Evolutionary conservation across 2,329 filamentous ascomycete species (phyloP), one percentile per base, ranked within the genome.

Genomic region (Aspergillus texensis): DNA sequence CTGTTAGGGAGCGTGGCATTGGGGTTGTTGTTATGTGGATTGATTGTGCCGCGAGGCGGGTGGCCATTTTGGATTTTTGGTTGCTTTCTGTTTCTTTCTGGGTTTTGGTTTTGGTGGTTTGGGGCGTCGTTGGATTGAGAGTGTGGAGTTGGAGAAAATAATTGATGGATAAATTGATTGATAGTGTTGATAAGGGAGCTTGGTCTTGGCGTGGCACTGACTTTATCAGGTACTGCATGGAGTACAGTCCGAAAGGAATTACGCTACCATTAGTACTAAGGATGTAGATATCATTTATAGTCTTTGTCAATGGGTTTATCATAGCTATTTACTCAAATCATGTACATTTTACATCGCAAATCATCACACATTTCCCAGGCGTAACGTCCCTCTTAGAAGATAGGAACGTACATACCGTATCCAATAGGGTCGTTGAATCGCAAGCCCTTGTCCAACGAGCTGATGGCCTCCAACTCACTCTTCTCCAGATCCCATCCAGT

Each of bases 341-440:
- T 52, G n/a, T 52, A 52, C 48, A 52, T 52, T 32, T 52, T 52
- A 26, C 19, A 32, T 32, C 10, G 28, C 48, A n/a, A 32, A 32
- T 52, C 48, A 52, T 32, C 48, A 52, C 26, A 21, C 16, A n/a
- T 52, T 9, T n/a, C 19, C n/a, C 48, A 11, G 26, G 39, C 6
- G 34, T 14, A 36, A 16, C 34, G 34, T 41, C 39, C 36, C 1
- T 10, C 16, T n/a, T 83, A 86, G 70, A 86, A 87, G 70, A 86
- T 86, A 58, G 83, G 82, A 59, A 84, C 75, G 41, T 74, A 69
- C 50, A 84, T 75, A 53, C 81, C 80, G 65, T 85, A 83, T 76
- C 88, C 88, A 65, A 86, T 82, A 58, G 91, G 91, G 80, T 93
- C 88, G 81, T 94, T 94, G 81, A 94, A 93, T 73, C 90, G 86